Percentiles rank a stretch among this genome's conserved stretches.
phyloP scores from a whole-genome alignment of 2,329 filamentous ascomycete species.

The Blumeria hordei region DNA sequence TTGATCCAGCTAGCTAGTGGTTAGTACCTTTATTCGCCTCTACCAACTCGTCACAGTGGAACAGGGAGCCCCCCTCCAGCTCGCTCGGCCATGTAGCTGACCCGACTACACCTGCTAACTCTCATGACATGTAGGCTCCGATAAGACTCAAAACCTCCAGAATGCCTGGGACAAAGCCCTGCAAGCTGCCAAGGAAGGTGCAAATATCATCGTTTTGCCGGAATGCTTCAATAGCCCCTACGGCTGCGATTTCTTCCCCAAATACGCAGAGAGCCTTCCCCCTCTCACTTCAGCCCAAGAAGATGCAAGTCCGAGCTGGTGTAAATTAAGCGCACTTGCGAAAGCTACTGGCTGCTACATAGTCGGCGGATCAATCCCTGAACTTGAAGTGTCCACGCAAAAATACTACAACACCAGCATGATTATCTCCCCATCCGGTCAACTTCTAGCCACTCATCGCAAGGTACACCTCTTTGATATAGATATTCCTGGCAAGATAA shows the following conservation, averaged over 20 bases:
- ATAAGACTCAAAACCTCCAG: slow-evolving; percentile 66
- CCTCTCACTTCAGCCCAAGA: slow-evolving; percentile 47
- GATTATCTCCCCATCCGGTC: slow-evolving; percentile 53
- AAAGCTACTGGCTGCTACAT: slow-evolving; percentile 58
- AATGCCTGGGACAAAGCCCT: slow-evolving; percentile 64
- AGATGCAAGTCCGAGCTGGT: slow-evolving; percentile 52
- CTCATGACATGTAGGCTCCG: slow-evolving; percentile 27
- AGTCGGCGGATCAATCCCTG: slow-evolving; percentile 80
- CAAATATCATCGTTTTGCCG: slow-evolving; percentile 72
- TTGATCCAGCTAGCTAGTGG: slow-evolving; percentile 60
- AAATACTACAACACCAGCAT: slow-evolving; percentile 84
- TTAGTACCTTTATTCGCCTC: slow-evolving; percentile 13
- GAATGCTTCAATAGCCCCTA: slow-evolving; percentile 99
- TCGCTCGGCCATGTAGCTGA: background rate
- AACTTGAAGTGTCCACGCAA: slow-evolving; percentile 34
- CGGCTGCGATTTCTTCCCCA: slow-evolving; percentile 71
- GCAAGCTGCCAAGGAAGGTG: slow-evolving; percentile 51
- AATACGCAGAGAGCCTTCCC: slow-evolving; percentile 72
- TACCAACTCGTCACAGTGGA: background rate
- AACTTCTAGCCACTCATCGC: slow-evolving; percentile 66
- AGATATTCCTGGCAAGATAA: slow-evolving; percentile 85
- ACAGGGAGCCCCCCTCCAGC: background rate
- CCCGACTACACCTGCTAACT: background rate
- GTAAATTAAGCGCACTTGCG: slow-evolving; percentile 61
- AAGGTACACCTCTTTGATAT: slow-evolving; percentile 98